Evolutionary conservation across 176 grass and related monocot species (phyloP), one percentile per base, ranked within the genome.

Genomic region (Rhipidocladum racemiflorum): DNA sequence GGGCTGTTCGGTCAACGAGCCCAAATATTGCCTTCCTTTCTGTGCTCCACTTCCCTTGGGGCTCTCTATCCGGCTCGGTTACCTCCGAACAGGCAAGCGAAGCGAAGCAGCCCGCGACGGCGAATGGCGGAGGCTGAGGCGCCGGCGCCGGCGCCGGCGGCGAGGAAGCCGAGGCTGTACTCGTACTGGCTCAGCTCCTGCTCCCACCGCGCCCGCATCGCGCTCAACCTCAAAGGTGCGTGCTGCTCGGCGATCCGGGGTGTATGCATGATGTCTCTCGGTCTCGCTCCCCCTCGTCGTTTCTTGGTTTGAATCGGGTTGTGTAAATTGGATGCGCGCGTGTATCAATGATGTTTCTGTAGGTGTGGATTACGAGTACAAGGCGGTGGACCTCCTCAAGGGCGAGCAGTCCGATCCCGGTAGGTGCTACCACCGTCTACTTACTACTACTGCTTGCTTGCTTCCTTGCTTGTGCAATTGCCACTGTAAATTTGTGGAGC

Each of bases 191-290:
- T 74, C 17, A 91, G 83, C 40, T 91, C 92, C 2, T 91, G 75
- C 70, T 76, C 89, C 63, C 92, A 91, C 69, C 88, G 92, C 18
- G 82, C n/a, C 63, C 89, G 92, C 39, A 91, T 91, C 79, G 79
- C 84, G 10, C 92, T 94, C 79, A 89, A 87, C 51, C 74, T 94
- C 86, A 94, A 94, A 94, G 88, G 91, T 89, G 5, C 62, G 39
- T 45, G 48, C 50, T 56, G 20, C 38, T 23, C 20, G 28, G 6
- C 1, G 40, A 40, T 23, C 25, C 25, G 21, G 4, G 7, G 6
- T 39, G 38, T 8, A 8, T 39, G 7, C 0, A 39, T 39, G 0
- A 9, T 39, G 38, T 9, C 7, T 4, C 4, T 4, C 25, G 59
- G 4, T 32, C 40, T 4, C 39, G 2, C 15, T 21, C 2, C 49